Evolutionary conservation across 306 rosid genomes (phyloP).

Genomic region (Arachis hypogaea): DNA sequence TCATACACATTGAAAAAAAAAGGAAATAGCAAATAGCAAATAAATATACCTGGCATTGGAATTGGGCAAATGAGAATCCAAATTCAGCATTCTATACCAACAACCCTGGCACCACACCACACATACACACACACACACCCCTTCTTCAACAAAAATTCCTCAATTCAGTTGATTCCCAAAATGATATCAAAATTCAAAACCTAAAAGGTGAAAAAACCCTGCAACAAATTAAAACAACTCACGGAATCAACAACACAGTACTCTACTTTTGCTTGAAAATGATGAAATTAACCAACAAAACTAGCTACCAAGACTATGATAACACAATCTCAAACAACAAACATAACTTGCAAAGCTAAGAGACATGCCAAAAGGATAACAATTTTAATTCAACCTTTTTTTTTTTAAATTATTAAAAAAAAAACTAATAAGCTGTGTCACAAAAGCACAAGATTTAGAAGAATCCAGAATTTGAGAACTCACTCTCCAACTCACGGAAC

Average conservation of each 20-base stretch:
- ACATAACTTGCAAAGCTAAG: constrained; percentile 11
- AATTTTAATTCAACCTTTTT: neutral
- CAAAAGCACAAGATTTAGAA: constrained; percentile 32
- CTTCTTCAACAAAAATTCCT: constrained; percentile 17
- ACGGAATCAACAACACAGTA: constrained; percentile 5
- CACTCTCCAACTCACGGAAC: constrained; percentile 35
- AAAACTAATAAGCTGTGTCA: neutral
- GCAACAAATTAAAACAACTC: constrained; percentile 15
- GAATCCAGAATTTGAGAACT: constrained; percentile 14
- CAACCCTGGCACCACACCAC: constrained; percentile 3
- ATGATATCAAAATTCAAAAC: constrained; percentile 28
- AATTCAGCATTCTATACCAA: constrained; percentile 46
- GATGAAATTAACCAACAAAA: constrained; percentile 10
- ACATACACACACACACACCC: neutral
- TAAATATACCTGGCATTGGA: constrained; percentile 41
- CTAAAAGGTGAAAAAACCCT: neutral
- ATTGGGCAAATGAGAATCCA: constrained; percentile 39
- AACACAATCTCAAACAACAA: neutral
- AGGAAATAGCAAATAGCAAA: neutral
- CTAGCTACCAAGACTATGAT: neutral
- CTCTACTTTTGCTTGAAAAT: constrained; percentile 1
- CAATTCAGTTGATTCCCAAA: constrained; percentile 24
- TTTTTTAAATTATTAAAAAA: no score
- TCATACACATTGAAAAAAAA: constrained; percentile 1
- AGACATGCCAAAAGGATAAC: neutral